Percentiles rank a stretch among this genome's conserved stretches.
Conservation (phyloP, 768 basidiomycete species). For the Kwoniella shandongensis region DNA sequence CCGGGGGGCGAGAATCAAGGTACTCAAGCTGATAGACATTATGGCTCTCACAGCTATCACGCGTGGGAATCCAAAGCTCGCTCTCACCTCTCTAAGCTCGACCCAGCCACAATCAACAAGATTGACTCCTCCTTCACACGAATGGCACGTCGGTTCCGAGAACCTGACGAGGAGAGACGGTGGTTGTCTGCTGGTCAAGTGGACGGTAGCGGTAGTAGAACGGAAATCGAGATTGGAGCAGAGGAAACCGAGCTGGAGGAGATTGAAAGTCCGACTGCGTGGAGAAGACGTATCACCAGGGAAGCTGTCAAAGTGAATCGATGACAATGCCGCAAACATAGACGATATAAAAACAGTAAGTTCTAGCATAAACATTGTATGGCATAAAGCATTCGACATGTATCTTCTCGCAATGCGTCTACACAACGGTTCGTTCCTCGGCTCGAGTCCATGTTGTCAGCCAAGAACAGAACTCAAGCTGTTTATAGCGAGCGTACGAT, state of each 20-base stretch:
- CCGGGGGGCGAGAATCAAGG: background rate
- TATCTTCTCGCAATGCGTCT: no score
- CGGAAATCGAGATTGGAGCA: slow-evolving; percentile 7
- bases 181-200: slow-evolving; percentile 18
- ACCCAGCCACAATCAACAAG: slow-evolving; percentile 40
- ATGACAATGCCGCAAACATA: background rate
- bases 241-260: slow-evolving; percentile 22
- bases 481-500: no score
- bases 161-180: slow-evolving; percentile 29
- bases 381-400: no score
- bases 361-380: no score
- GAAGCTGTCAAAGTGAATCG: background rate
- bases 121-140: slow-evolving; percentile 47
- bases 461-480: no score
- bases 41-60: slow-evolving; percentile 36
- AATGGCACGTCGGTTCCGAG: slow-evolving; percentile 40
- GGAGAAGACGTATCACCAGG: background rate
- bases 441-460: no score
- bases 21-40: background rate
- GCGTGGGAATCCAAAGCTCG: slow-evolving; percentile 53
- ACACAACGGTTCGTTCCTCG: no score
- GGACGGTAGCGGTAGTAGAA: slow-evolving; percentile 17
- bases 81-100: slow-evolving; percentile 40
- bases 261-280: background rate
- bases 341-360: background rate